Conservation (phyloP, 192 early-diverging fungal species). For the Dissophora globulifera region DNA sequence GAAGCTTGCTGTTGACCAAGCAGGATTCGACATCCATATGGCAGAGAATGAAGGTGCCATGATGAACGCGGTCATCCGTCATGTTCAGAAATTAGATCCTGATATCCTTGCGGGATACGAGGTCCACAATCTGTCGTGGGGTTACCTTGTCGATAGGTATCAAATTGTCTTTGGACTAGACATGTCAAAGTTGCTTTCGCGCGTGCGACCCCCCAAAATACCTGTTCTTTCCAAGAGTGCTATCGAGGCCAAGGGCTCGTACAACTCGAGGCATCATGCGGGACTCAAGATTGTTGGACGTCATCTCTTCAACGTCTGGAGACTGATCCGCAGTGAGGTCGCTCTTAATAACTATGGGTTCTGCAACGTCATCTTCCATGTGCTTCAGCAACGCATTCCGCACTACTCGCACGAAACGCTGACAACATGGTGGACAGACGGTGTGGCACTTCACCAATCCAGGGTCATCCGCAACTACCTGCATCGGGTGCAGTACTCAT, state of each 20-base stretch:
- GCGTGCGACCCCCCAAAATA: conserved; percentile 3
- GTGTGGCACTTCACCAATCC: conserved; percentile 61
- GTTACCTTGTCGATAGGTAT: conserved; percentile 65
- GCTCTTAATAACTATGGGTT: conserved; percentile 82
- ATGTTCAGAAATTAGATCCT: conserved; percentile 75
- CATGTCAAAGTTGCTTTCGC: conserved; percentile 42
- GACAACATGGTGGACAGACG: conserved; percentile 72
- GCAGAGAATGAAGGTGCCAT: conserved; percentile 67
- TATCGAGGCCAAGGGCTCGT: conserved; percentile 33
- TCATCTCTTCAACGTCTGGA: conserved; percentile 91
- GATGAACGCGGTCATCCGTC: conserved; percentile 63
- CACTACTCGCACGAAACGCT: conserved; percentile 68
- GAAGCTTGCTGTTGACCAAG: conserved; percentile 42
- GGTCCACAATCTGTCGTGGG: conserved; percentile 88
- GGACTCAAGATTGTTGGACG: conserved; percentile 75
- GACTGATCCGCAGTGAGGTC: conserved; percentile 82
- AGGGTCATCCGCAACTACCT: conserved; percentile 74
- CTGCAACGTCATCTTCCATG: conserved; percentile 76
- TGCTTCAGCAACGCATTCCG: conserved; percentile 76
- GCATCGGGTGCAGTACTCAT: conserved; percentile 69
- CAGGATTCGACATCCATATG: conserved; percentile 53
- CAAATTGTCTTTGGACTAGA: conserved; percentile 21
- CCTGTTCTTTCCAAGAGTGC: conserved; percentile 27
- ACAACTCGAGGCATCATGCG: conserved; percentile 55
- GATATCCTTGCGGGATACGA: conserved; percentile 93